Conservation (phyloP, 1,284 basidiomycete species). For the Abortiporus biennis region DNA sequence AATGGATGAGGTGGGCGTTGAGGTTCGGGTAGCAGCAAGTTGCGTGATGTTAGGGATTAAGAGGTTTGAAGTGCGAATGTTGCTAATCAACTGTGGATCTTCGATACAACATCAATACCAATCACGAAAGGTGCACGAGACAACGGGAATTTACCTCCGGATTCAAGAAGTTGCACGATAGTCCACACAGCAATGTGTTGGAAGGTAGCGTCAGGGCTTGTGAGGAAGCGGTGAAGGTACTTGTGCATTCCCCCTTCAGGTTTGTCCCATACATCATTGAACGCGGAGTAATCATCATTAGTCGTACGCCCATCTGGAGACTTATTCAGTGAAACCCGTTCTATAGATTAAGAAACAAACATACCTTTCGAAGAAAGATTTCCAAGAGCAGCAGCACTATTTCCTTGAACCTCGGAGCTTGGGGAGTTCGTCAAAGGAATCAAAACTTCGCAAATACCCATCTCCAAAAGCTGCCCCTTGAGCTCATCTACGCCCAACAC, state of each 20-base stretch:
- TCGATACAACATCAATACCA: constrained; percentile 7
- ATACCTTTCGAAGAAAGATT: constrained; percentile 94
- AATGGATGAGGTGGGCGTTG: constrained; percentile 64
- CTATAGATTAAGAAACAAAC: constrained; percentile 11
- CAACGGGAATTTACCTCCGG: constrained; percentile 61
- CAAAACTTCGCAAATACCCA: constrained; percentile 97
- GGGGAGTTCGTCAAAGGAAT: constrained; percentile 95
- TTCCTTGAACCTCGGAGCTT: constrained; percentile 98
- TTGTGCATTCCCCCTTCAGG: constrained; percentile 96
- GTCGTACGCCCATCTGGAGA: constrained; percentile 65
- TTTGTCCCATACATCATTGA: constrained; percentile 97
- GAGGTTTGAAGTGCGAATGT: constrained; percentile 78
- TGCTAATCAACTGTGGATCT: constrained; percentile 87
- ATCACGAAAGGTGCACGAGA: constrained; percentile 6
- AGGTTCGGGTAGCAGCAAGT: constrained; percentile 70
- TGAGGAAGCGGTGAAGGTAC: constrained; percentile 94
- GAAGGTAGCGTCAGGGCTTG: constrained; percentile 96
- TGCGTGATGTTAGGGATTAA: constrained; percentile 82
- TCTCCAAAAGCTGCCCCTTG: constrained; percentile 92
- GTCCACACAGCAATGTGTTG: constrained; percentile 99
- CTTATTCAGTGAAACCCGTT: constrained; percentile 27
- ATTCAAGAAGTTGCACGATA: constrained; percentile 94
- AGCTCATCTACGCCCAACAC: constrained; percentile 66
- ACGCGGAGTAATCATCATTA: constrained; percentile 94
- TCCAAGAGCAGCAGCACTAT: constrained; percentile 95